Percentiles rank a stretch among this genome's conserved stretches.
These are phyloP conservation scores for Echium plantagineum DNA, from an alignment of 257 asterid species.

Conservation along the genomic window DNA sequence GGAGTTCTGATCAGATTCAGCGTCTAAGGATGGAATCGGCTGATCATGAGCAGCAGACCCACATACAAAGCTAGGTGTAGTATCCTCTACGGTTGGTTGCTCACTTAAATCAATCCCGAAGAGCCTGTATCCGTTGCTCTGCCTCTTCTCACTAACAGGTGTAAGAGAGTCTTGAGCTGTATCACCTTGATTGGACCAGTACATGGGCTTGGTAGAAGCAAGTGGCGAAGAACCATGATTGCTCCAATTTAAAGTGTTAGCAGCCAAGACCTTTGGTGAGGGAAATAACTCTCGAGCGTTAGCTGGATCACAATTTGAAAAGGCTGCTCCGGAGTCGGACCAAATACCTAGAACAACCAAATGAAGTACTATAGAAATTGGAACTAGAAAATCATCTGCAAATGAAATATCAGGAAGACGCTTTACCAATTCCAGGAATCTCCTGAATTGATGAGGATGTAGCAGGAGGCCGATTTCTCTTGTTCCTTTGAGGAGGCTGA, in stretches of 20 bases:
- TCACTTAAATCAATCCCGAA: slow-evolving; percentile 73
- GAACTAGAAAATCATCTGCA: slow-evolving; percentile 5
- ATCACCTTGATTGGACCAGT: slow-evolving; percentile 35
- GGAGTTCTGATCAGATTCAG: slow-evolving; percentile 52
- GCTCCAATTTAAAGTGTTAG: slow-evolving; percentile 21
- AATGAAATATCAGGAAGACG: slow-evolving; percentile 4
- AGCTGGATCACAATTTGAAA: slow-evolving; percentile 38
- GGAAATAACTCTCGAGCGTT: slow-evolving; percentile 35
- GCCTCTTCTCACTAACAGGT: slow-evolving; percentile 64
- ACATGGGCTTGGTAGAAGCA: slow-evolving; percentile 23
- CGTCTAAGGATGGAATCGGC: slow-evolving; percentile 31
- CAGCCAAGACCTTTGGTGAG: slow-evolving; percentile 49
- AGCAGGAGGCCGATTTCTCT: slow-evolving; percentile 60
- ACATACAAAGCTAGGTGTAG: slow-evolving; percentile 27
- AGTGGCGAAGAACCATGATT: slow-evolving; percentile 31
- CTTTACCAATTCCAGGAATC: slow-evolving; percentile 47
- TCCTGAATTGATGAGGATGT: slow-evolving; percentile 60
- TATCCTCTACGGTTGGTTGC: slow-evolving; percentile 42
- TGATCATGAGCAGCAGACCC: slow-evolving; percentile 41
- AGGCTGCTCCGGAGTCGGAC: slow-evolving; percentile 45
- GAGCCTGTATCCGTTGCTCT: slow-evolving; percentile 55
- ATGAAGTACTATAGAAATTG: neutral
- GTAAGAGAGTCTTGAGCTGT: slow-evolving; percentile 32
- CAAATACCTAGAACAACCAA: slow-evolving; percentile 43
- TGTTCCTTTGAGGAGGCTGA: slow-evolving; percentile 77